Evolutionary conservation across 257 asterid genomes (phyloP), one percentile per base, ranked within the genome.

Genomic region (Nicotiana sylvestris): DNA sequence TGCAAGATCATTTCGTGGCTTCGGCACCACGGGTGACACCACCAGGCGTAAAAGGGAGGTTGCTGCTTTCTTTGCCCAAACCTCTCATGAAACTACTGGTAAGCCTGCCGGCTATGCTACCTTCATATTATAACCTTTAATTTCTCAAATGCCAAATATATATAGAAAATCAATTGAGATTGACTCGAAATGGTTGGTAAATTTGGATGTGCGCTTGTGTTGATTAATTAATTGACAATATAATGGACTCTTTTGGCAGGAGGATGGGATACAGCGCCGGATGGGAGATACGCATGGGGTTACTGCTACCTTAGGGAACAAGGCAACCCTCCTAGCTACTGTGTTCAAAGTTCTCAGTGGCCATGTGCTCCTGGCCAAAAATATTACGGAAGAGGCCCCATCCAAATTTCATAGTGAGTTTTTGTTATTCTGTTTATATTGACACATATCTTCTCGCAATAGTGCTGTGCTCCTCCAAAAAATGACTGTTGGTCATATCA

Each of bases 281-380:
- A 83, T 76, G 88, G 88, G 7, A 72, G 86, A 81, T 83, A 83
- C 64, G 83, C 86, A 76, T 83, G 86, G 88, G 88, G 85, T 80
- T 83, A 86, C 53, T 86, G 86, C 82, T 81, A n/a, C 83, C 76
- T 80, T 66, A 55, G 81, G 60, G 86, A 83, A 76, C 70, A 78
- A 70, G 86, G 86, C 57, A 66, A 84, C 58, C 78, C 53, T 16
- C 83, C 85, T 2, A 25, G 35, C 56, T 80, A 82, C 81, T 85
- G 85, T 25, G 81, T 72, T 11, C 25, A 53, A 9, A 69, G 57
- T 62, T 39, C n/a, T 10, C 65, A 85, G 11, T 82, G 84, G 85
- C 85, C 85, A 3, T 82, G 84, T 80, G 72, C 78, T 65, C 85
- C 85, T 0, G 81, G 81, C 35, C 82, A 56, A 43, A 68, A 64